Conservation (phyloP, 768 basidiomycete species). For the Calocybe cyanea region DNA sequence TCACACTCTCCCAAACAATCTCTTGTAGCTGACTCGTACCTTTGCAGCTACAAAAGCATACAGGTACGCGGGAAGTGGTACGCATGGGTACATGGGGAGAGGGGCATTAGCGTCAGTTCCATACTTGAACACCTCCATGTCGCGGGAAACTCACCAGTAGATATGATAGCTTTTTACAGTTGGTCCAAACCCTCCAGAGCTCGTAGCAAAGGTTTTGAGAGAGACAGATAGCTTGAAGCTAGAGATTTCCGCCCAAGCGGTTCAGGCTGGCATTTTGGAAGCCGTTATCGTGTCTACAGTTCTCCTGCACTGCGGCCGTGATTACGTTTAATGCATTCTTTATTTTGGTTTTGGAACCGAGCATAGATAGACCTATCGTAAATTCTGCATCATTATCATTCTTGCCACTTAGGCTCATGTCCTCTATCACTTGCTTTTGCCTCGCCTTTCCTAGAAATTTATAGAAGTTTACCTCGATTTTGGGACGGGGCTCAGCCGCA, state of each 20-base stretch:
- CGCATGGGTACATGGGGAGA: constrained; percentile 33
- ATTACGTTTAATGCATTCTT: constrained; percentile 32
- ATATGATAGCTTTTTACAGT: constrained; percentile 31
- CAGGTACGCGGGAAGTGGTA: constrained; percentile 29
- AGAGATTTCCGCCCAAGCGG: constrained; percentile 43
- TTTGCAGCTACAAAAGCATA: constrained; percentile 32
- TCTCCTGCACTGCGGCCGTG: constrained; percentile 42
- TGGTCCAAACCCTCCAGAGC: constrained; percentile 21
- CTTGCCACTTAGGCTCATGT: too few relatives aligned
- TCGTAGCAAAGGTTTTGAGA: constrained; percentile 35
- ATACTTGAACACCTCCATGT: neutral
- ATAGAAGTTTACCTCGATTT: too few relatives aligned
- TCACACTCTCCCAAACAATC: neutral
- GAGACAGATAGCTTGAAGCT: constrained; percentile 30
- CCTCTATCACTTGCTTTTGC: too few relatives aligned
- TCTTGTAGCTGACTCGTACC: neutral
- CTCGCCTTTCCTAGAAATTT: too few relatives aligned
- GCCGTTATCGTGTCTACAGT: constrained; percentile 39
- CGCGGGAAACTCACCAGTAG: neutral
- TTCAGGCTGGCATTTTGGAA: constrained; percentile 44
- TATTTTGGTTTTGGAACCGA: too few relatives aligned
- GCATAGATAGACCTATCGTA: too few relatives aligned
- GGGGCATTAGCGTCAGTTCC: constrained; percentile 30
- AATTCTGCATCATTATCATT: neutral
- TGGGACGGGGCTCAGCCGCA: too few relatives aligned